phyloP scores from a whole-genome alignment of 2,329 filamentous ascomycete species.

The Colletotrichum sp. region DNA sequence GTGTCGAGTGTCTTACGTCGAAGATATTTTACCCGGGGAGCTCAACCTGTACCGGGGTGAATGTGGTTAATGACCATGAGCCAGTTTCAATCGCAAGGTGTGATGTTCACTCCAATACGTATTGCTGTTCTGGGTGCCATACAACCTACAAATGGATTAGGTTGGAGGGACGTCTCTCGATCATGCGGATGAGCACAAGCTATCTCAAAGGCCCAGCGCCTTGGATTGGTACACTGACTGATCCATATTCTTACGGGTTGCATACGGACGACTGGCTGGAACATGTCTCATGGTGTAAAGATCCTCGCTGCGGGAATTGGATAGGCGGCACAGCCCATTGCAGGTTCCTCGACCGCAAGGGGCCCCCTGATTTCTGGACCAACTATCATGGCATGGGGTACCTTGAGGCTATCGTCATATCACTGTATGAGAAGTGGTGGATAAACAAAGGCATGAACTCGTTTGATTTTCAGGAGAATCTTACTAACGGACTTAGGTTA shows the following conservation, averaged over 20 bases:
- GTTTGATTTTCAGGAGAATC: neutral
- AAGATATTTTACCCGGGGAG: neutral
- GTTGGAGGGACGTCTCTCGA: neutral
- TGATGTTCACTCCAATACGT: neutral
- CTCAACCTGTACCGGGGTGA: neutral
- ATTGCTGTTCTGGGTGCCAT: neutral
- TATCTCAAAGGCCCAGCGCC: neutral
- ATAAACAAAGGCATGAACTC: neutral
- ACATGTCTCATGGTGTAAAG: neutral
- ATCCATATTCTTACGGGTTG: neutral
- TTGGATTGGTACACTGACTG: neutral
- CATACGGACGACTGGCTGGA: neutral
- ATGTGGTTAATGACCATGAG: neutral
- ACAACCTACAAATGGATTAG: neutral
- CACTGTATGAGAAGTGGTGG: neutral
- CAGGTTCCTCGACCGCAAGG: neutral
- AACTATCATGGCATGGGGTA: neutral
- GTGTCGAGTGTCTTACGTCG: neutral
- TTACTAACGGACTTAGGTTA: neutral
- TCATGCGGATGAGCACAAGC: neutral
- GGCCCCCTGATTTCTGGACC: neutral
- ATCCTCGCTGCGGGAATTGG: neutral
- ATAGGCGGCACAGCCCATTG: neutral
- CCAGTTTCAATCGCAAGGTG: neutral
- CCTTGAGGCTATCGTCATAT: neutral